Evolutionary conservation across 1,139 yeast genomes (phyloP).

Genomic region (Hansenula lynferdii): DNA sequence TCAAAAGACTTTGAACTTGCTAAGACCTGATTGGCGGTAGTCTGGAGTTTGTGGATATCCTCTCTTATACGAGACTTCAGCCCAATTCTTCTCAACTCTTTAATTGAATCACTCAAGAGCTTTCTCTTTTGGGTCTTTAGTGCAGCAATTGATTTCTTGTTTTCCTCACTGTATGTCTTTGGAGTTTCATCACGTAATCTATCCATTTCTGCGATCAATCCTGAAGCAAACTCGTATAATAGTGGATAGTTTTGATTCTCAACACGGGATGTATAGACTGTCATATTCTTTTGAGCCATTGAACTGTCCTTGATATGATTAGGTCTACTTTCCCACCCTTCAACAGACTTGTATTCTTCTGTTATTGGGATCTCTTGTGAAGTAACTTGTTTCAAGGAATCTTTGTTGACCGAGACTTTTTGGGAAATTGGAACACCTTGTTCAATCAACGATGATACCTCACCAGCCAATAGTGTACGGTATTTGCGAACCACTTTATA

Average conservation of each 20-base stretch:
- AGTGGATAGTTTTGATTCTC: constrained; percentile 28
- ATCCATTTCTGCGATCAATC: constrained; percentile 53
- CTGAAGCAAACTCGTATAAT: constrained; percentile 48
- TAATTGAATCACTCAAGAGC: constrained; percentile 68
- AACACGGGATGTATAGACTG: constrained; percentile 38
- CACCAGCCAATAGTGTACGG: constrained; percentile 53
- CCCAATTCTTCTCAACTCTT: constrained; percentile 73
- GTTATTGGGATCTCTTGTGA: no score
- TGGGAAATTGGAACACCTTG: constrained; percentile 41
- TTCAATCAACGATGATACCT: constrained; percentile 55
- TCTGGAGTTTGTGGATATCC: constrained; percentile 58
- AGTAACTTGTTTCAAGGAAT: no score
- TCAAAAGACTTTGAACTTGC: constrained; percentile 47
- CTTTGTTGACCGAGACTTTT: constrained; percentile 10
- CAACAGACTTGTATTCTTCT: constrained; percentile 16
- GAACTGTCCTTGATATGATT: constrained; percentile 45
- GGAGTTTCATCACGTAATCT: constrained; percentile 77
- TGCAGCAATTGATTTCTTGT: constrained; percentile 66
- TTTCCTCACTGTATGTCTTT: constrained; percentile 58
- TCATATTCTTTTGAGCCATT: constrained; percentile 53
- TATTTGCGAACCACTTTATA: constrained; percentile 84
- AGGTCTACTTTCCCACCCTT: constrained; percentile 54
- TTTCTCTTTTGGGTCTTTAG: constrained; percentile 78
- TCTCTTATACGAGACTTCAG: constrained; percentile 60
- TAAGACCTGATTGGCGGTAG: constrained; percentile 58